Evolutionary conservation across 2,329 filamentous ascomycete species (phyloP).

Genomic region (Venturiaceae sp.): DNA sequence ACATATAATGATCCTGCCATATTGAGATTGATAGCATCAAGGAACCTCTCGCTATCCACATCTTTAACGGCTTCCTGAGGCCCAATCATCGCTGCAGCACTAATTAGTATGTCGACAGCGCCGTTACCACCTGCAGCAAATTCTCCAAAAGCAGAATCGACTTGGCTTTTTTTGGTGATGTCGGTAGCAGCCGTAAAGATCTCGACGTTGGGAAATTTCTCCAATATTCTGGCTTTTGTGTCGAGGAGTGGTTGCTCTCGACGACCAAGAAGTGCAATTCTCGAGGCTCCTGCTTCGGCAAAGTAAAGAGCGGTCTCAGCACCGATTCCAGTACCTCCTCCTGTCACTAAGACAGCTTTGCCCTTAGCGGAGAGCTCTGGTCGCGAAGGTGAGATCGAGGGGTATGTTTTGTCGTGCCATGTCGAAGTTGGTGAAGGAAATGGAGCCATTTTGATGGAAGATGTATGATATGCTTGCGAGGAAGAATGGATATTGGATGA

Average conservation of each 20-base stretch:
- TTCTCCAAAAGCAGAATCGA: not conserved
- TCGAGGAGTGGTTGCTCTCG: conserved; percentile 9
- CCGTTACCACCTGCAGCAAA: not conserved
- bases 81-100: conserved; percentile 32
- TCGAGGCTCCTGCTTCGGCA: conserved; percentile 32
- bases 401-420: conserved; percentile 22
- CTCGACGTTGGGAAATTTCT: not conserved
- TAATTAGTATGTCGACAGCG: conserved; percentile 22
- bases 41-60: not conserved
- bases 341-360: conserved; percentile 33
- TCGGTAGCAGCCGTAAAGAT: not conserved
- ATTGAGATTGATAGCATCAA: not conserved
- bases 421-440: not conserved
- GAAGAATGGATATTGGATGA: too few relatives aligned
- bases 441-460: not conserved
- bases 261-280: conserved; percentile 35
- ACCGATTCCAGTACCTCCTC: conserved; percentile 37
- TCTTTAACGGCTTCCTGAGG: not conserved
- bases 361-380: conserved; percentile 29
- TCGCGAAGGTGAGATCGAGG: conserved; percentile 28
- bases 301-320: conserved; percentile 32
- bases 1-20: conserved; percentile 11
- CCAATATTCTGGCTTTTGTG: not conserved
- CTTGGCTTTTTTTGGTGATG: not conserved
- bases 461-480: too few relatives aligned